phyloP scores from a whole-genome alignment of 306 rosid species.

The Begonia masoniana region DNA sequence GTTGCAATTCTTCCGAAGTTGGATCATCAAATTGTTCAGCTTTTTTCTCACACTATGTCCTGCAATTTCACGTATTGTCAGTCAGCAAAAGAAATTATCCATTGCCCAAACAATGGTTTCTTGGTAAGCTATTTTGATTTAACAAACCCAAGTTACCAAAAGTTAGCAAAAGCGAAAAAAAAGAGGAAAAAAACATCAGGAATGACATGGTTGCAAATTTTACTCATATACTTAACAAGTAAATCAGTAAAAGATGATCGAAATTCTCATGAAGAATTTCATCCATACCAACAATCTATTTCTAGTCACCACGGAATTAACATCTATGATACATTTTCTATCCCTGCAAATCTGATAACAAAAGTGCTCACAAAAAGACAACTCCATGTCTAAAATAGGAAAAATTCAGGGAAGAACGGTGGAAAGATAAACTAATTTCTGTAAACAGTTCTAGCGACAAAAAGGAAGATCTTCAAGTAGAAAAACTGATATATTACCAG shows the following conservation, averaged over 20 bases:
- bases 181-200: neutral
- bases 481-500: slow-evolving; percentile 21
- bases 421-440: neutral
- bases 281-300: too few species aligned
- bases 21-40: slow-evolving; percentile 56
- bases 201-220: neutral
- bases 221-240: too few species aligned
- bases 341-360: too few species aligned
- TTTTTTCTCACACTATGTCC: slow-evolving; percentile 17
- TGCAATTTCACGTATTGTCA: slow-evolving; percentile 18
- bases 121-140: too few species aligned
- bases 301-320: too few species aligned
- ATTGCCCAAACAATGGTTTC: too few species aligned
- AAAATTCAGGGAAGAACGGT: neutral
- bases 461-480: neutral
- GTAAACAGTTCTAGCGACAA: neutral
- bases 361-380: neutral
- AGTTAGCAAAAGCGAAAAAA: neutral
- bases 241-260: too few species aligned
- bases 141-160: too few species aligned
- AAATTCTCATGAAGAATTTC: too few species aligned
- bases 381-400: neutral
- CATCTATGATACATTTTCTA: too few species aligned
- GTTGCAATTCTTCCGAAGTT: slow-evolving; percentile 91
- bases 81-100: neutral